Evolutionary conservation across 306 rosid species (phyloP), one percentile per base, ranked within the genome.

Genomic region (Urtica urens): DNA sequence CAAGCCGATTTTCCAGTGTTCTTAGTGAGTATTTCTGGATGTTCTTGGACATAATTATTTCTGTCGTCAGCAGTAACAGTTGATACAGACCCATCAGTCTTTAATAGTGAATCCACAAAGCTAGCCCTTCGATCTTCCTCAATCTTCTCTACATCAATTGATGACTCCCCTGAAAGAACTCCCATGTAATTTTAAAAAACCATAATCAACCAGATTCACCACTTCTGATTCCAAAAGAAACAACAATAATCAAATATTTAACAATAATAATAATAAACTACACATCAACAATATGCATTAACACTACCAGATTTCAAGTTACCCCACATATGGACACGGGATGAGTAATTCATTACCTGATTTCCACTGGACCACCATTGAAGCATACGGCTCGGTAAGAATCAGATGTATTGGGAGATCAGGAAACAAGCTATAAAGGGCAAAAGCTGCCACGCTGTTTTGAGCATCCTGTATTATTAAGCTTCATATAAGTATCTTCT

Each of bases 371-470:
- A 74, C 44, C 18, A 84, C 73, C 64, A 78, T 72, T 5, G 70
- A 83, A 23, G 83, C 83, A 62, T 88, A 88, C 55, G 95, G 97
- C 73, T 83, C 86, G 2, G 44, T 55, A 46, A 84, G 64, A 35
- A 74, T 58, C 28, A 83, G 77, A 61, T 88, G 90, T 66, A 81
- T 73, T 18, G 97, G 97, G 55, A 78, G 62, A 72, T 83, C 84
- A 23, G 95, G 75, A 72, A 83, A 88, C 60, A 88, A 60, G 64
- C 78, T 78, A 64, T 71, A 78, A 60, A 88, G 79, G 54, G 95
- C 90, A 74, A 74, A 83, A 34, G 97, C 82, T 55, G 97, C 95
- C 67, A 88, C 97, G 68, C 62, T 81, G 66, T 88, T 83, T 73
- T 88, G 97, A 33, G 95, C 88, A 64, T 88, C 90, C 95, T 86